Evolutionary conservation across 768 basidiomycete species (phyloP).

Genomic region (Saitozyma podzolica): DNA sequence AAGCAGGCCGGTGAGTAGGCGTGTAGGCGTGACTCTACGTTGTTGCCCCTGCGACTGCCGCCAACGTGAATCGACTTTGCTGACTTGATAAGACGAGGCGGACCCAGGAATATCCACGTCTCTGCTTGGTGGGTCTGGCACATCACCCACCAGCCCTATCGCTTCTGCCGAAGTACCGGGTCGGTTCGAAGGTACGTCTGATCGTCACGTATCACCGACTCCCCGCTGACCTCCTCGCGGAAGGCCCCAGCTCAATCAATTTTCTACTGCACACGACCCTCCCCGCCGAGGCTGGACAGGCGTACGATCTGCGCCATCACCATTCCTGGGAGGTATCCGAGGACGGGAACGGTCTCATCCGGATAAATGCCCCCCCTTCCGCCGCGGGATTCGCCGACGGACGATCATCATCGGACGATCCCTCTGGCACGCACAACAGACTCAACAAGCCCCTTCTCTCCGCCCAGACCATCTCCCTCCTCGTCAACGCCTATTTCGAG

Average conservation of each 20-base stretch:
- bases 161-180: conserved; percentile 13
- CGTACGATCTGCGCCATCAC: conserved; percentile 82
- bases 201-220: conserved; percentile 44
- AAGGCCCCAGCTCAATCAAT: conserved; percentile 82
- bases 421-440: conserved; percentile 24
- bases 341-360: conserved; percentile 80
- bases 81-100: conserved; percentile 4
- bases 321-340: conserved; percentile 83
- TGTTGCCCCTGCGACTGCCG: background rate
- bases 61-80: background rate
- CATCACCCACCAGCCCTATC: no score
- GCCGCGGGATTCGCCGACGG: conserved; percentile 16
- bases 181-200: conserved; percentile 49
- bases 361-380: conserved; percentile 48
- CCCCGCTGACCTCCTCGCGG: conserved; percentile 32
- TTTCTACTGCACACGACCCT: conserved; percentile 91
- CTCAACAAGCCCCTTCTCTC: conserved; percentile 42
- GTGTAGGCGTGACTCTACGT: background rate
- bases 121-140: background rate
- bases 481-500: conserved; percentile 93
- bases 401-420: conserved; percentile 21
- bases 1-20: conserved; percentile 64
- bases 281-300: conserved; percentile 79
- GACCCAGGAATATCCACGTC: background rate
- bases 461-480: conserved; percentile 54